A percentile compares a stretch with the other conserved stretches of the same genome.
Evolutionary conservation across 2,329 filamentous ascomycete species (phyloP).

Genomic region (Microsporum audouinii): DNA sequence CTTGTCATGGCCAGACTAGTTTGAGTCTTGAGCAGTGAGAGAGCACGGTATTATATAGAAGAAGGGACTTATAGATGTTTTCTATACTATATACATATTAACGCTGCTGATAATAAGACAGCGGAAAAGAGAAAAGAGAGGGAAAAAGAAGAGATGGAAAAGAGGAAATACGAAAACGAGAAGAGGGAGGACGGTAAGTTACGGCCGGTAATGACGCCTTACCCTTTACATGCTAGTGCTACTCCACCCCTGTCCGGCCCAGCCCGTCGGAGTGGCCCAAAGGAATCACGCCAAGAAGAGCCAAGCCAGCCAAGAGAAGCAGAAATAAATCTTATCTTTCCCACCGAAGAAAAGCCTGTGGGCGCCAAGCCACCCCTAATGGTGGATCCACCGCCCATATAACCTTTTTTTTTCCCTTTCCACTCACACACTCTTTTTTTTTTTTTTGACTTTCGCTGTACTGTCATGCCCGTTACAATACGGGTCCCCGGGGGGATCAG

Average conservation of each 20-base stretch:
- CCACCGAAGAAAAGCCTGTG: no score
- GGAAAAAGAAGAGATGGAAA: background rate
- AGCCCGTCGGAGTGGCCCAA: background rate
- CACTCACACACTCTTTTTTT: background rate
- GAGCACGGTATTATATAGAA: no score
- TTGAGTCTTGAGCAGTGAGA: no score
- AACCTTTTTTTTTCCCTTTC: background rate
- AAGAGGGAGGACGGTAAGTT: background rate
- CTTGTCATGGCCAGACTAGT: no score
- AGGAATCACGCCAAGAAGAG: background rate
- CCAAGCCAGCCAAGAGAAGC: background rate
- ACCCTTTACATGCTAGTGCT: background rate
- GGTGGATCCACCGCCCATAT: background rate
- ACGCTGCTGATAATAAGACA: no score
- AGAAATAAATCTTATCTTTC: background rate
- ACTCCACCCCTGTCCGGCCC: background rate
- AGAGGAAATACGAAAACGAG: background rate
- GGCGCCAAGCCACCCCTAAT: background rate
- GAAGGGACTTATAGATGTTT: no score
- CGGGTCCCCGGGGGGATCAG: background rate
- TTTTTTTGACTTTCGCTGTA: background rate
- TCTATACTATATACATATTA: no score
- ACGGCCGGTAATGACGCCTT: background rate
- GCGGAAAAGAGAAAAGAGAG: no score
- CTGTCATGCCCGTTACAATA: background rate